A percentile compares a stretch with the other conserved stretches of the same genome.
Conservation (phyloP, 345 rosid genomes). For the Geranium brycei region DNA sequence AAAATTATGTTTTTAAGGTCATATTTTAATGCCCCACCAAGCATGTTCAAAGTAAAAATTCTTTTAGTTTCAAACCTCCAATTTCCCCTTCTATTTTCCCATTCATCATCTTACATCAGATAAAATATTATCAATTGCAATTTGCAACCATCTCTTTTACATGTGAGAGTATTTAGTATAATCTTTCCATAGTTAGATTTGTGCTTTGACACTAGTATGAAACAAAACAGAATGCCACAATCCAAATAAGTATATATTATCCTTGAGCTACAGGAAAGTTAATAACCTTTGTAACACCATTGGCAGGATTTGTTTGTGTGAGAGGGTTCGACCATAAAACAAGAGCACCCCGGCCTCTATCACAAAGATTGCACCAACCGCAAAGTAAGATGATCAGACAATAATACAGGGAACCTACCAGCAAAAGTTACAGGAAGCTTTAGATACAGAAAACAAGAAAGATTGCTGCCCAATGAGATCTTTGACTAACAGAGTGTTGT, state of each 20-base stretch:
- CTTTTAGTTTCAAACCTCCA: background rate
- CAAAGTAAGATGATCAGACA: constrained; percentile 38
- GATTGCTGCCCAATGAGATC: constrained; percentile 13
- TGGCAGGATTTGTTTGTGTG: constrained; percentile 80
- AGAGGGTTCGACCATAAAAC: constrained; percentile 67
- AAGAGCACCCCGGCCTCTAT: constrained; percentile 77
- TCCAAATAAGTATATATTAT: background rate
- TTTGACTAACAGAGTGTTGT: constrained; percentile 24
- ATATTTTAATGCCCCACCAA: background rate
- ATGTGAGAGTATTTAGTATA: background rate
- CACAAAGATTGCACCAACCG: constrained; percentile 59
- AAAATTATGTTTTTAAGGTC: background rate
- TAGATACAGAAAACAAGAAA: constrained; percentile 2
- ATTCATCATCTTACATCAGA: background rate
- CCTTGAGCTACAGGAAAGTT: constrained; percentile 4
- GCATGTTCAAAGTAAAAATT: background rate
- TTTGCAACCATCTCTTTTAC: too few species aligned
- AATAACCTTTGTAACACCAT: constrained; percentile 5
- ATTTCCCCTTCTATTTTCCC: background rate
- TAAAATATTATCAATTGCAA: too few species aligned
- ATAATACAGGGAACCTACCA: constrained; percentile 11
- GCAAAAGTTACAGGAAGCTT: constrained; percentile 3
- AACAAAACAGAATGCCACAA: background rate
- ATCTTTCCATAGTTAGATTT: background rate
- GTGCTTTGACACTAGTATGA: background rate